A percentile compares a stretch with the other conserved stretches of the same genome.
These are phyloP conservation scores for Amphirosellinia nigrospora DNA, from an alignment of 495 filamentous ascomycete genomes.

Conservation along the genomic window DNA sequence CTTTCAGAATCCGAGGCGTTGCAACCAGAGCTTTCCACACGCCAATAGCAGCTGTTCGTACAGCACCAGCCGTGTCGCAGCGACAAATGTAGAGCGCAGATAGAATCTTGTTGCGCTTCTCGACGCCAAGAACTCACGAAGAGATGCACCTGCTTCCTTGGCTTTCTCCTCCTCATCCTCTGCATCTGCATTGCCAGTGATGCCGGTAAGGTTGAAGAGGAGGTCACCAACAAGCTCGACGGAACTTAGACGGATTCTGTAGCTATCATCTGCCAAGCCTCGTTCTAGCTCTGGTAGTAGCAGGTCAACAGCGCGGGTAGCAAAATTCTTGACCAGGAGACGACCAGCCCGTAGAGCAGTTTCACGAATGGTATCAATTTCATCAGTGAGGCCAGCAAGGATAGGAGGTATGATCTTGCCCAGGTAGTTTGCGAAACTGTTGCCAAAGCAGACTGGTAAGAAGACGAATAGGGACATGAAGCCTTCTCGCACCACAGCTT, in stretches of 20 bases:
- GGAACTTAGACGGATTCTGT: conserved; percentile 95
- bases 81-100: conserved; percentile 97
- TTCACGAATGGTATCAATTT: conserved; percentile 93
- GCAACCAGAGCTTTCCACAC: conserved; percentile 98
- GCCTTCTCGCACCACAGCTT: conserved; percentile 88
- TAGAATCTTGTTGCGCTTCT: conserved; percentile 92
- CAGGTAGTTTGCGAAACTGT: conserved; percentile 96
- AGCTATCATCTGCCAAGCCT: conserved; percentile 91
- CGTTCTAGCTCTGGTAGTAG: conserved; percentile 93
- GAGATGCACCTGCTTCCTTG: conserved; percentile 83
- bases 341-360: conserved; percentile 91
- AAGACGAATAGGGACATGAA: conserved; percentile 99
- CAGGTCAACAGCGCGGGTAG: conserved; percentile 89
- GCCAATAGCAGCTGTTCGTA: conserved; percentile 85
- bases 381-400: conserved; percentile 90
- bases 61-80: conserved; percentile 92
- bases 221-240: conserved; percentile 97
- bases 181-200: conserved; percentile 80
- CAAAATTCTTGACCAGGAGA: conserved; percentile 96
- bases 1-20: conserved; percentile 89
- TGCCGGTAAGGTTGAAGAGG: conserved; percentile 96
- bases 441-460: conserved; percentile 97
- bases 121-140: conserved; percentile 94
- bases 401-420: conserved; percentile 96
- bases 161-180: conserved; percentile 76